These are phyloP conservation scores for Candida andamanensis DNA, from an alignment of 805 yeast species.

Conservation along the genomic window DNA sequence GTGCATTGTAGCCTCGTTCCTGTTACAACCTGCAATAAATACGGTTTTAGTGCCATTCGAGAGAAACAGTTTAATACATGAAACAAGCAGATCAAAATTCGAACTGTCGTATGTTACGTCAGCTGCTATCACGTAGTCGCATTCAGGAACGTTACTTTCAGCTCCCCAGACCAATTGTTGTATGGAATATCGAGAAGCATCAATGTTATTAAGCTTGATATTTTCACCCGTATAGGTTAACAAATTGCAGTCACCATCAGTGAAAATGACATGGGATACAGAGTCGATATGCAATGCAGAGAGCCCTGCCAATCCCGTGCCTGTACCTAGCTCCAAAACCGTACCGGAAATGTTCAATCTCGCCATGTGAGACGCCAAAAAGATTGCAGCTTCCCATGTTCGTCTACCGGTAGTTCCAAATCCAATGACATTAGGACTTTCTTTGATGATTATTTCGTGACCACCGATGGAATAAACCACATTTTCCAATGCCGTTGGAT, in stretches of 20 bases:
- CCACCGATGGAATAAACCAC: constrained; percentile 28
- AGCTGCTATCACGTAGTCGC: constrained; percentile 65
- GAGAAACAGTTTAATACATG: constrained; percentile 40
- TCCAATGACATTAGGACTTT: constrained; percentile 62
- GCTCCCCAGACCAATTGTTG: constrained; percentile 55
- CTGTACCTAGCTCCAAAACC: constrained; percentile 78
- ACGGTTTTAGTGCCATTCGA: constrained; percentile 25
- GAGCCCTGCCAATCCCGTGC: constrained; percentile 78
- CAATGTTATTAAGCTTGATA: constrained; percentile 2
- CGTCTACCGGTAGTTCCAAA: constrained; percentile 83
- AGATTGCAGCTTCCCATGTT: constrained; percentile 92
- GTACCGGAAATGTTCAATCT: constrained; percentile 8
- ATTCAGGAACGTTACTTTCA: constrained; percentile 27
- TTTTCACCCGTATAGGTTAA: constrained; percentile 1
- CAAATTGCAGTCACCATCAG: constrained; percentile 60
- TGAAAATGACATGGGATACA: constrained; percentile 35
- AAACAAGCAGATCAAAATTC: constrained; percentile 51
- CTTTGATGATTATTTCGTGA: constrained; percentile 36
- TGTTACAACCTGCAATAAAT: constrained; percentile 66
- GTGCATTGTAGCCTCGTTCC: constrained; percentile 44
- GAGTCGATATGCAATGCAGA: constrained; percentile 26
- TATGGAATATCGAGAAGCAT: neutral
- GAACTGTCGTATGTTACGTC: constrained; percentile 82
- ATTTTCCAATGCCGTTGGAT: constrained; percentile 35
- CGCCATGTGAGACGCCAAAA: constrained; percentile 42